Base-by-base conservation (phyloP, 805 yeast species). In the Candida sithepensis region DNA sequence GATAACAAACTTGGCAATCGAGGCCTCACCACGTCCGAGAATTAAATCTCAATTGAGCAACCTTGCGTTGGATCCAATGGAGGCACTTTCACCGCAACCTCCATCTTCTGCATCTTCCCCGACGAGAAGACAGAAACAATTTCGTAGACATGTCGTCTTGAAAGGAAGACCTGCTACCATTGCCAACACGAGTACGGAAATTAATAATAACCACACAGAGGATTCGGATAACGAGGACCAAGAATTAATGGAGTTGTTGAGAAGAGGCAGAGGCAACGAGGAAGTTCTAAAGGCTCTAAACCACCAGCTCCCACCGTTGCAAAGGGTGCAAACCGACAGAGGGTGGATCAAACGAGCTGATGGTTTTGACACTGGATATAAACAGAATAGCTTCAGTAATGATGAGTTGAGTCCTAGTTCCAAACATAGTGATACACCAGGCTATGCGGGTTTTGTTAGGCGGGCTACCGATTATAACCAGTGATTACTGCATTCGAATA, bases 361-460 rank as follows among this genome's bases (percentile, higher is more conserved):
- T 18, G 38, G 21, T n/a, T n/a, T n/a, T n/a, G n/a, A n/a, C n/a
- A n/a, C n/a, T 16, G 38, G 19, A 13, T n/a, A 39, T 14, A 39
- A 22, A 22, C 14, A 5, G 10, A n/a, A 14, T 16, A 39, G n/a
- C n/a, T n/a, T 22, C 14, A 22, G 28, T 22, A 39, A 39, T 22
- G 30, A 22, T 8, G 22, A 39, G 21, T 10, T 39, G 9, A 21
- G 22, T 14, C 30, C 18, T 22, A 18, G 9, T 21, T 21, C 19
- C 2, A 23, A 39, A 10, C 30, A 23, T 3, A n/a, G 26, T 19
- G 30, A 30, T 30, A 4, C 19, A 1, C 41, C 30, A 13, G 41
- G 41, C 23, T 53, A 53, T 47, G 54, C 48, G 37, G 52, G 53
- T 6, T 54, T 54, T 26, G 57, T 54, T 23, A 49, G 42, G 28